Conservation (phyloP, 208 protist genomes). For the Entamoeba invadens region DNA sequence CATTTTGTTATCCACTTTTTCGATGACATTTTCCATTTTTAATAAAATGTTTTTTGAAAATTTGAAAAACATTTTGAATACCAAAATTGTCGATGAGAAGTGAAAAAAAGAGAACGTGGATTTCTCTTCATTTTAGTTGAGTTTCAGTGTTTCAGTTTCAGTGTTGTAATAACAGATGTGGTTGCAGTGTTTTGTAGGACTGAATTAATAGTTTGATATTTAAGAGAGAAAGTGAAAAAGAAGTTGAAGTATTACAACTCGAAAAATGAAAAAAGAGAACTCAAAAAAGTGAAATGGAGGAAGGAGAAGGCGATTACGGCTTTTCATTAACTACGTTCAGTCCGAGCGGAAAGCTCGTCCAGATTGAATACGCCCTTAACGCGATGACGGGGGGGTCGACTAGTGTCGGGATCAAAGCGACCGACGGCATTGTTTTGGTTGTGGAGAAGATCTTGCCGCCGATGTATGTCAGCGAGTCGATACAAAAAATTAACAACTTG, state of each 20-base stretch:
- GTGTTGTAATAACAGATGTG: too few relatives aligned
- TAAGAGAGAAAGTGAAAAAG: not conserved
- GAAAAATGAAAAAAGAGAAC: not conserved
- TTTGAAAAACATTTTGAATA: too few relatives aligned
- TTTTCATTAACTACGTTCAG: slow-evolving; percentile 98
- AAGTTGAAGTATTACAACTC: not conserved
- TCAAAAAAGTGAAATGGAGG: not conserved
- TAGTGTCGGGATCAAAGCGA: slow-evolving; percentile 29
- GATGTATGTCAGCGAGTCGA: not conserved
- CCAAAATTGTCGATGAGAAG: too few relatives aligned
- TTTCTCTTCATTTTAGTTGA: too few relatives aligned
- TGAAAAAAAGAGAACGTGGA: too few relatives aligned
- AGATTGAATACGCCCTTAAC: slow-evolving; percentile 97
- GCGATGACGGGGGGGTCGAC: slow-evolving; percentile 63
- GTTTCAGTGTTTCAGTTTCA: too few relatives aligned
- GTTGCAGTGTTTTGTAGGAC: too few relatives aligned
- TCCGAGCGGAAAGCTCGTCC: slow-evolving; percentile 95
- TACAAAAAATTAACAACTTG: not conserved
- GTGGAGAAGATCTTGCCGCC: slow-evolving; percentile 66
- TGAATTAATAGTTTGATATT: too few relatives aligned
- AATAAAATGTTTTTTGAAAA: too few relatives aligned
- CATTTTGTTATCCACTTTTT: too few relatives aligned
- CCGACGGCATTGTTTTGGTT: not conserved
- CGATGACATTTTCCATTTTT: too few relatives aligned
- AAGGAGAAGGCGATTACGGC: not conserved